Conservation (phyloP, 371 early-diverging fungal species). For the Amoeboaphelidium occidentale region DNA sequence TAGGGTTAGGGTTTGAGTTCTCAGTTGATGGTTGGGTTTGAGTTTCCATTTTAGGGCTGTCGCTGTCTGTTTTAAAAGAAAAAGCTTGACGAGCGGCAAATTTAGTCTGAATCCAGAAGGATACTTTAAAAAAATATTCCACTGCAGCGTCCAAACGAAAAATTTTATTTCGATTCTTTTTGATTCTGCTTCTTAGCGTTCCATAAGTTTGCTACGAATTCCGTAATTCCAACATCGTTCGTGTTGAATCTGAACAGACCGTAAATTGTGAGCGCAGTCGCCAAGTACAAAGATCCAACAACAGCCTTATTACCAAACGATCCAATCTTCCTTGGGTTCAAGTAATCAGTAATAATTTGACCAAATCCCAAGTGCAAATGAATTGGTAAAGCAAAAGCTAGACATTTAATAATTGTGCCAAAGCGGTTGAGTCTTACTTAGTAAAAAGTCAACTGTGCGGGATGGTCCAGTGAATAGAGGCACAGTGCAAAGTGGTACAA, state of each 20-base stretch:
- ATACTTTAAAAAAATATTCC: too few relatives aligned
- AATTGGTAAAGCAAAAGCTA: conserved; percentile 38
- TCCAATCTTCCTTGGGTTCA: conserved; percentile 39
- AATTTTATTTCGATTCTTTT: neutral
- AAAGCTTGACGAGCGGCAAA: too few relatives aligned
- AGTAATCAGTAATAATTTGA: conserved; percentile 43
- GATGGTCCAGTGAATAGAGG: conserved; percentile 49
- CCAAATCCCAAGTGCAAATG: conserved; percentile 65
- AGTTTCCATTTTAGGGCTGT: too few relatives aligned
- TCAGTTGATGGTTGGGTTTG: too few relatives aligned
- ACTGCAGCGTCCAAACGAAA: too few relatives aligned
- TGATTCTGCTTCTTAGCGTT: conserved; percentile 11
- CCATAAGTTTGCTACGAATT: conserved; percentile 57
- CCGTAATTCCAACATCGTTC: conserved; percentile 76
- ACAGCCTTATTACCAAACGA: conserved; percentile 26
- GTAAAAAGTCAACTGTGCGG: conserved; percentile 55
- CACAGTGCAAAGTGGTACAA: conserved; percentile 47
- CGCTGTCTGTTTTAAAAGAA: too few relatives aligned
- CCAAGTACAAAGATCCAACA: conserved; percentile 29
- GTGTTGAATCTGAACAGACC: conserved; percentile 86
- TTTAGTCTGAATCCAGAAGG: too few relatives aligned
- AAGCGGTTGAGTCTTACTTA: conserved; percentile 32
- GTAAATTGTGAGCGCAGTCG: conserved; percentile 45
- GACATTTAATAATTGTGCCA: conserved; percentile 1
- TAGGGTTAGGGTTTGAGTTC: too few relatives aligned